Conservation (phyloP, 345 rosid genomes). For the Durio zibethinus region DNA sequence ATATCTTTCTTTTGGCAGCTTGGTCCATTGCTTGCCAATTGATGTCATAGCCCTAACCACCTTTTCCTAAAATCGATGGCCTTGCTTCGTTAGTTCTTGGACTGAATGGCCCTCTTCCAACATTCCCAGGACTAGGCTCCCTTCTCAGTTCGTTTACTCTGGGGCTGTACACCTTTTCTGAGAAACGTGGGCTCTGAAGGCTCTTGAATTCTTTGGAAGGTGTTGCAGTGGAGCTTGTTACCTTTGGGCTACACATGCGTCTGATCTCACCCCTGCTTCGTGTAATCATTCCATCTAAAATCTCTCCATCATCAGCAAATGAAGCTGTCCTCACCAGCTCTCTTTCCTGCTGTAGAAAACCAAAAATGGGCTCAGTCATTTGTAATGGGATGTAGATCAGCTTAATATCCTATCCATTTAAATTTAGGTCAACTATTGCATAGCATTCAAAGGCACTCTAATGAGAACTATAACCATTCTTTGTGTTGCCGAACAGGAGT, state of each 20-base stretch:
- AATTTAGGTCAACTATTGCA: too few species aligned
- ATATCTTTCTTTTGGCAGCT: not conserved
- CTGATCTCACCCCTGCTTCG: conserved; percentile 89
- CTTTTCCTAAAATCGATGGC: conserved; percentile 42
- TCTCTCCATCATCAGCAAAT: conserved; percentile 66
- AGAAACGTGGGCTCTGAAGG: conserved; percentile 54
- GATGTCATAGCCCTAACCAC: conserved; percentile 27
- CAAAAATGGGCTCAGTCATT: not conserved
- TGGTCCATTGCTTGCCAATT: not conserved
- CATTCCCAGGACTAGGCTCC: not conserved
- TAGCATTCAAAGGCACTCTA: not conserved
- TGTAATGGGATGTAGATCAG: too few species aligned
- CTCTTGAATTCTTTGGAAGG: conserved; percentile 48
- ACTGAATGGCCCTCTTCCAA: conserved; percentile 2
- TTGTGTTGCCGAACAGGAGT: not conserved
- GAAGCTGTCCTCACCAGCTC: conserved; percentile 64
- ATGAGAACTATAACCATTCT: not conserved
- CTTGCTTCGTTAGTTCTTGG: conserved; percentile 1
- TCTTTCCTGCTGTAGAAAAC: conserved; percentile 38
- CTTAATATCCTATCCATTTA: not conserved
- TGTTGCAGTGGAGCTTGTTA: conserved; percentile 36
- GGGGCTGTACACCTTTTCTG: conserved; percentile 55
- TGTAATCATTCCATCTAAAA: conserved; percentile 73
- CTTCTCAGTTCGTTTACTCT: conserved; percentile 34
- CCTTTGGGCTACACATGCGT: conserved; percentile 56